These are phyloP conservation scores for Colletotrichum sp. DNA, from an alignment of 2,329 filamentous ascomycete genomes.

Conservation along the genomic window DNA sequence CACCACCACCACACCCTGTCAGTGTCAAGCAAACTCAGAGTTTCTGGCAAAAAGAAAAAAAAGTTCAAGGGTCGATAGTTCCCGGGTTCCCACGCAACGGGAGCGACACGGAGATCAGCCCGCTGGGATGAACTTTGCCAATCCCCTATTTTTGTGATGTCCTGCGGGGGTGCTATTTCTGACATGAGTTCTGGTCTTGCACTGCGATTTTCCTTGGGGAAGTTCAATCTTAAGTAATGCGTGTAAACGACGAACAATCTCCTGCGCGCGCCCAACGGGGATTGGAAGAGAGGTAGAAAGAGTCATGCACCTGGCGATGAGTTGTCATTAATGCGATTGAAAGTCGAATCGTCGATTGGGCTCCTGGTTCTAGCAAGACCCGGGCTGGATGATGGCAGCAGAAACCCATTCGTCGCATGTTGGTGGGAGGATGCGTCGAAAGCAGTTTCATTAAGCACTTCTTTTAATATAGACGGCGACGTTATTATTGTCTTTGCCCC, in stretches of 20 bases:
- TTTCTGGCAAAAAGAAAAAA: not conserved
- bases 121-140: conserved; percentile 13
- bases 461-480: not conserved
- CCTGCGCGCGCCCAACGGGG: not conserved
- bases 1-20: not conserved
- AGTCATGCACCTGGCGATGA: not conserved
- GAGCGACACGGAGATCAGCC: not conserved
- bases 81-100: not conserved
- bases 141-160: not conserved
- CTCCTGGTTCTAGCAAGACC: not conserved
- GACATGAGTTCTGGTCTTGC: not conserved
- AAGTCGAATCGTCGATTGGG: not conserved
- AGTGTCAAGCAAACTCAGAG: not conserved
- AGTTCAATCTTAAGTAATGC: not conserved
- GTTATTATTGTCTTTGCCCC: not conserved
- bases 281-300: not conserved
- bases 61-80: not conserved
- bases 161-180: not conserved
- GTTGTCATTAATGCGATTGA: not conserved
- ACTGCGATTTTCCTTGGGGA: not conserved
- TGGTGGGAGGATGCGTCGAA: not conserved
- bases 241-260: not conserved
- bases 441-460: conserved; percentile 4
- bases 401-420: conserved; percentile 8
- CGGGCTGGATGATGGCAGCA: not conserved